phyloP scores from a whole-genome alignment of 257 asterid species.

The Solanum sejunctum region DNA sequence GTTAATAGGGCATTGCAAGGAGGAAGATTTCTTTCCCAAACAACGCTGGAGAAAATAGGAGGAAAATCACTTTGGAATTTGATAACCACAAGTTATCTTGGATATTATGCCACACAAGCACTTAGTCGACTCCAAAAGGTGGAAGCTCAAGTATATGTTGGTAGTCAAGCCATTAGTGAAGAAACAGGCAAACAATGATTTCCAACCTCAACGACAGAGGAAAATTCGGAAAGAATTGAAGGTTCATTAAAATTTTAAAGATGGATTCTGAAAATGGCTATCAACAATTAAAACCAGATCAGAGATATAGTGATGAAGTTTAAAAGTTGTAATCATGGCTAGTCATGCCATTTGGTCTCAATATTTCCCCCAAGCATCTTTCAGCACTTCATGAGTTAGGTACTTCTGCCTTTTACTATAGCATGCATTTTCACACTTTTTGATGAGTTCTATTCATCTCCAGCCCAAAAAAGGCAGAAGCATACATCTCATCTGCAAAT shows the following conservation, averaged over 20 bases:
- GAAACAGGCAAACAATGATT: background rate
- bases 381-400: background rate
- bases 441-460: background rate
- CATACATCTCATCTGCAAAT: background rate
- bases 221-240: background rate
- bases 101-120: background rate
- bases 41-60: background rate
- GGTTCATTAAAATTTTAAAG: background rate
- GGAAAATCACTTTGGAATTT: background rate
- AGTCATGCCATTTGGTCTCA: background rate
- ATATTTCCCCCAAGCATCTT: background rate
- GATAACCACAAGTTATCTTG: background rate
- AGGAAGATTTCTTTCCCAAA: background rate
- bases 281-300: background rate
- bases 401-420: background rate
- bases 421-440: background rate
- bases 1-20: background rate
- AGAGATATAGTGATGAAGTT: background rate
- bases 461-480: background rate
- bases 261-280: background rate
- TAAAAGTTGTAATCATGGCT: background rate
- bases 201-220: background rate
- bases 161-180: background rate
- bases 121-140: background rate
- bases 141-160: background rate